Base-by-base conservation (phyloP, 176 grass and related monocot genomes). In the Aegilops longissima region DNA sequence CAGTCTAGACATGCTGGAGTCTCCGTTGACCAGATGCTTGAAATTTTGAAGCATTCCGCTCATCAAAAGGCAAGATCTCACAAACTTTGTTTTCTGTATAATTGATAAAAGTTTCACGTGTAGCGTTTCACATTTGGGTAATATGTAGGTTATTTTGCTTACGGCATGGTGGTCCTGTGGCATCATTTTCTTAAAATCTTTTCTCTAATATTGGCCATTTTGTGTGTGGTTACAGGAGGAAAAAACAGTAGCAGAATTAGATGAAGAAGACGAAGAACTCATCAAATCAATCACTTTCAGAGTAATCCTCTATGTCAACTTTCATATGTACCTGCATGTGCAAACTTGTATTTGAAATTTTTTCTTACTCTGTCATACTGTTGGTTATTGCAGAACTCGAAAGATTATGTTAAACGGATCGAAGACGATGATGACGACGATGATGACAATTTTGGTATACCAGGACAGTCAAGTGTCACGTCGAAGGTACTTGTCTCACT, bases 1-100 rank as follows among this genome's bases (percentile, higher is more conserved):
- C 89, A 98, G 95, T 98, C 93, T 27, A 95, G 95, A 80, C 95
- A 98, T 92, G 95, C 95, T 51, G 92, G 91, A 54, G 95, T 98
- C 7, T 85, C 89, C 20, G 86, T 93, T 87, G 95, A 98, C 24
- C 89, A 89, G 70, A 95, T 98, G 95, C 73, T 98, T 80, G 95
- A 95, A 89, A 98, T 85, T 86, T 88, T 98, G 83, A 95, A 89
- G 79, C 83, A 78, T 24, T 93, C 95, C 2, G 83, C 91, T 70
- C 83, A 90, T 76, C 85, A 89, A 29, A 93, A 87, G 91, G 93
- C 91, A 88, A 76, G n/a, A 62, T 10, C 47, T 76, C 51, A 21
- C 54, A 76, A 6, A 54, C 18, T 67, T 87, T 61, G 8, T 72
- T 73, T 65, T 34, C 14, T 66, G 24, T 84, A 30, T 83, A 12